These are phyloP conservation scores for Knufia petricola DNA, from an alignment of 2,329 filamentous ascomycete genomes.

Conservation along the genomic window DNA sequence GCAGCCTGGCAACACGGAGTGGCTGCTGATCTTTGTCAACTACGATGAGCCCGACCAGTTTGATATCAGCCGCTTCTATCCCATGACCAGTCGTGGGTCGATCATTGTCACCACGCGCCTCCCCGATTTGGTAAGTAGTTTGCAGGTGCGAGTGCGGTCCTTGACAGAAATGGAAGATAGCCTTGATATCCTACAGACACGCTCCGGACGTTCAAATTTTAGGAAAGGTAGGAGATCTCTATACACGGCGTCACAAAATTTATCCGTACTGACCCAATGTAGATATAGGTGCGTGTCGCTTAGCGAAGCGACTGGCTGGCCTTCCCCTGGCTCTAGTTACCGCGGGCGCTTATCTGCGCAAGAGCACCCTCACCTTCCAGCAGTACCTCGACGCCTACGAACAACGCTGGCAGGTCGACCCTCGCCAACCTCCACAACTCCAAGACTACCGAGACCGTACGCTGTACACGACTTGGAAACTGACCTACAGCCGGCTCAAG, in stretches of 20 bases:
- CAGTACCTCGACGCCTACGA: conserved; percentile 35
- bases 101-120: conserved; percentile 21
- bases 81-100: conserved; percentile 14
- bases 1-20: conserved; percentile 14
- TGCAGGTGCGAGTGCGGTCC: conserved; percentile 5
- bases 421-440: not conserved
- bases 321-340: conserved; percentile 40
- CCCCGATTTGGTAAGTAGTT: conserved; percentile 9
- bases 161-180: conserved; percentile 10
- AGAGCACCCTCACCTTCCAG: conserved; percentile 29
- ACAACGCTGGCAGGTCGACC: not conserved
- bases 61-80: conserved; percentile 14
- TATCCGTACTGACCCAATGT: too few relatives aligned
- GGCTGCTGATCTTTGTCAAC: conserved; percentile 23
- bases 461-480: conserved; percentile 19
- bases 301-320: conserved; percentile 31
- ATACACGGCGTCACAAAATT: too few relatives aligned
- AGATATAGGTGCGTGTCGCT: conserved; percentile 19
- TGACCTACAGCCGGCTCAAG: conserved; percentile 11
- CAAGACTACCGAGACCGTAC: conserved; percentile 13
- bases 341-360: conserved; percentile 36
- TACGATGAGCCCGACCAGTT: conserved; percentile 17
- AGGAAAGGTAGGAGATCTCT: conserved; percentile 9
- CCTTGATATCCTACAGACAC: conserved; percentile 11
- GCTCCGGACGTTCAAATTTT: conserved; percentile 10